phyloP scores from a whole-genome alignment of 2,329 filamentous ascomycete genomes.

The Colletotrichum sp. region DNA sequence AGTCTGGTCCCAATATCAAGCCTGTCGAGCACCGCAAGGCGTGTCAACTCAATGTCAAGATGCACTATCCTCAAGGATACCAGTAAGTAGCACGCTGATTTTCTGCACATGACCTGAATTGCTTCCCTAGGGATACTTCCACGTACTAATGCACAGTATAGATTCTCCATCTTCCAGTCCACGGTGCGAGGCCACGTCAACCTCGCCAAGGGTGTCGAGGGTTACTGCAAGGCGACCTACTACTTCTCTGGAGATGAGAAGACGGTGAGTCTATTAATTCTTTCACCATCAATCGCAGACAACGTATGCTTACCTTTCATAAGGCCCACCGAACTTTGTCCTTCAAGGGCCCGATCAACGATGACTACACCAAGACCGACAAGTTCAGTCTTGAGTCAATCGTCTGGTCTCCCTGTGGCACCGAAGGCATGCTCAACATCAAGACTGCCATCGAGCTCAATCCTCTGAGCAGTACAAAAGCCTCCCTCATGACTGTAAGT shows the following conservation, averaged over 20 bases:
- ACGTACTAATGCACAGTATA: background rate
- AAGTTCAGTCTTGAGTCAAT: conserved; percentile 46
- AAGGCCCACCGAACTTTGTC: conserved; percentile 41
- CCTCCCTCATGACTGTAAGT: conserved; percentile 29
- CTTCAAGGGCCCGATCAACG: conserved; percentile 45
- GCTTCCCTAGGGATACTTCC: too few relatives aligned
- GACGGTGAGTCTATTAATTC: conserved; percentile 35
- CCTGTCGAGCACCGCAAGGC: conserved; percentile 53
- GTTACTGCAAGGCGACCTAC: conserved; percentile 56
- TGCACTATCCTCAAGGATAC: conserved; percentile 55
- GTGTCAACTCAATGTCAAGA: conserved; percentile 58
- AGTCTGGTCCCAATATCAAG: conserved; percentile 47
- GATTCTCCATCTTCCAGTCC: conserved; percentile 51
- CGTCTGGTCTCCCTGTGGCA: conserved; percentile 58
- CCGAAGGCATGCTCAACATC: conserved; percentile 55
- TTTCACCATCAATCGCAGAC: background rate
- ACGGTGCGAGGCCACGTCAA: conserved; percentile 56
- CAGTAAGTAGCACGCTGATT: conserved; percentile 33
- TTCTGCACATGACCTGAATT: accelerated
- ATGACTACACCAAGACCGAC: conserved; percentile 50
- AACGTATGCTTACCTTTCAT: background rate
- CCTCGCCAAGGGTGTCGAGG: conserved; percentile 49
- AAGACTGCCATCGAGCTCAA: conserved; percentile 51
- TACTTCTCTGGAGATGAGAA: conserved; percentile 53
- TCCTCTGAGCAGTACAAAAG: conserved; percentile 21